These are phyloP conservation scores for Starmerella potacharoeniae DNA, from an alignment of 805 yeast species.

Conservation along the genomic window DNA sequence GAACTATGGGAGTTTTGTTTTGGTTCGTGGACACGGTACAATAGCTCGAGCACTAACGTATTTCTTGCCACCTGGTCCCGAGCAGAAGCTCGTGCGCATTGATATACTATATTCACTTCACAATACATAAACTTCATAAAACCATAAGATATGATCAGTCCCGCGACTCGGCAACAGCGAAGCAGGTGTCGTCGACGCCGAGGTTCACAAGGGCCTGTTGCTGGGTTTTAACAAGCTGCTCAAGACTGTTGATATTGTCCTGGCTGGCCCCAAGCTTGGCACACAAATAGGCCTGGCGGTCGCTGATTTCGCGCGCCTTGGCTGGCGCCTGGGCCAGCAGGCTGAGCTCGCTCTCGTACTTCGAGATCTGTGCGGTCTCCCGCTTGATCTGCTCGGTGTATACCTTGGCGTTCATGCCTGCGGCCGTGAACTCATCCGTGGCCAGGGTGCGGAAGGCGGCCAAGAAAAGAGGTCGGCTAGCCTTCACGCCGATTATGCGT, in stretches of 20 bases:
- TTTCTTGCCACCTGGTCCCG: neutral
- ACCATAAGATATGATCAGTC: neutral
- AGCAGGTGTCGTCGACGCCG: neutral
- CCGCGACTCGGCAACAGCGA: neutral
- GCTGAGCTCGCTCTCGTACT: slow-evolving; percentile 62
- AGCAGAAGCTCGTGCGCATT: neutral
- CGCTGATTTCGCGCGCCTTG: slow-evolving; percentile 43
- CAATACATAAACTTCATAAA: too few species aligned
- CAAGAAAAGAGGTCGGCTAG: slow-evolving; percentile 75
- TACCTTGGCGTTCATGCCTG: slow-evolving; percentile 54
- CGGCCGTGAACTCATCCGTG: slow-evolving; percentile 43
- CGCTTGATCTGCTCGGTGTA: slow-evolving; percentile 42
- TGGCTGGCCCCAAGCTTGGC: slow-evolving; percentile 53
- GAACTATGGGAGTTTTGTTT: too few species aligned
- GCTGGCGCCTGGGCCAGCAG: slow-evolving; percentile 28
- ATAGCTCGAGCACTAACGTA: too few species aligned
- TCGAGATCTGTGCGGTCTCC: slow-evolving; percentile 51
- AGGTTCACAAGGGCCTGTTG: slow-evolving; percentile 31
- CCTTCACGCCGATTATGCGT: slow-evolving; percentile 47
- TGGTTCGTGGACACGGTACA: too few species aligned
- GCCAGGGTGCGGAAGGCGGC: slow-evolving; percentile 67
- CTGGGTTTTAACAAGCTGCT: neutral
- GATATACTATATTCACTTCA: too few species aligned
- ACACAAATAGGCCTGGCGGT: slow-evolving; percentile 55
- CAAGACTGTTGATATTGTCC: neutral